Percentiles rank a stretch among this genome's conserved stretches.
Conservation (phyloP, 768 basidiomycete species). For the Cyclocybe cylindracea region DNA sequence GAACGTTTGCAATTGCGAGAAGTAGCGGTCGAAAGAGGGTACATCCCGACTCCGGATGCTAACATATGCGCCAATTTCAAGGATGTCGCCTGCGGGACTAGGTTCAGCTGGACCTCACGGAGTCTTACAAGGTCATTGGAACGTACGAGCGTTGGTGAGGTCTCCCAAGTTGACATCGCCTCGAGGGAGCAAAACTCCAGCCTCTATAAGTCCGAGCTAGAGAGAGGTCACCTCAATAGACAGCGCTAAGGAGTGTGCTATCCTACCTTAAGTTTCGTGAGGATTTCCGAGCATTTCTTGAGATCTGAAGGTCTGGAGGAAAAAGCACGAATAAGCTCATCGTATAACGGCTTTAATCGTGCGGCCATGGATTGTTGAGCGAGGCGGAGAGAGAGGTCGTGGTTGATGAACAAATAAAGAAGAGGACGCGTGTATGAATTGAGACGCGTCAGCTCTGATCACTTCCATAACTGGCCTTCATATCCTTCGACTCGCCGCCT, state of each 20-base stretch:
- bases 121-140: not conserved
- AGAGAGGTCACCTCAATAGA: conserved; percentile 1
- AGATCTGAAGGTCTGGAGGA: conserved; percentile 66
- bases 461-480: conserved; percentile 25
- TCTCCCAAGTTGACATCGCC: conserved; percentile 64
- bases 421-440: conserved; percentile 37
- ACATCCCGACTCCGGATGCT: conserved; percentile 88
- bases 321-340: conserved; percentile 69
- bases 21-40: conserved; percentile 93
- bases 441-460: conserved; percentile 56
- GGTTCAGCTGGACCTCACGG: not conserved
- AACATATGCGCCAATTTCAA: conserved; percentile 95
- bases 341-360: conserved; percentile 62
- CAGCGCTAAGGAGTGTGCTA: not conserved
- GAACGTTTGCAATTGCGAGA: conserved; percentile 87
- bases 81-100: conserved; percentile 71
- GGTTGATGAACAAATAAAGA: conserved; percentile 6
- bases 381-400: conserved; percentile 17
- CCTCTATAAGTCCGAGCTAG: conserved; percentile 77
- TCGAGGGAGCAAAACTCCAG: conserved; percentile 76
- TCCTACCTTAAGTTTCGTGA: conserved; percentile 75
- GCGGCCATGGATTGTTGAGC: conserved; percentile 40
- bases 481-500: conserved; percentile 17
- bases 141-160: conserved; percentile 73
- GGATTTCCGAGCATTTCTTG: conserved; percentile 59